Conservation (phyloP, 2,329 filamentous ascomycete genomes). For the Penicillium paneum region DNA sequence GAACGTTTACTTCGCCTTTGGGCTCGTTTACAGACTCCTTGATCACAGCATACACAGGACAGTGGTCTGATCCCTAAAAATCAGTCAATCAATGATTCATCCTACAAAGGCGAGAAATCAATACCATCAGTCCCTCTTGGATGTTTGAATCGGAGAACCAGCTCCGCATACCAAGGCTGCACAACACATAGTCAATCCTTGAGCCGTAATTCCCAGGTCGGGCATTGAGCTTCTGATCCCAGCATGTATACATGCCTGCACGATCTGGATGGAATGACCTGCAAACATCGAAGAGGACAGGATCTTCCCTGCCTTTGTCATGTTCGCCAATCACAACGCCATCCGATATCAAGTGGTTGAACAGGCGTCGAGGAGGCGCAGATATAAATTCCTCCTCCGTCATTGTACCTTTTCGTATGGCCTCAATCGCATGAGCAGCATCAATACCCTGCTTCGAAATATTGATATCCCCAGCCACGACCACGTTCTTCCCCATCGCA, state of each 20-base stretch:
- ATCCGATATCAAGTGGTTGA: slow-evolving; percentile 79
- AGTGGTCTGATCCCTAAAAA: slow-evolving; percentile 80
- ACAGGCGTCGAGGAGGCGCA: slow-evolving; percentile 67
- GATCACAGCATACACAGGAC: slow-evolving; percentile 79
- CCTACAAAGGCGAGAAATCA: slow-evolving; percentile 2
- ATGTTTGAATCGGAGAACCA: slow-evolving; percentile 84
- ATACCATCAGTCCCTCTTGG: slow-evolving; percentile 78
- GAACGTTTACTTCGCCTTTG: slow-evolving; percentile 52
- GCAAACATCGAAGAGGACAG: slow-evolving; percentile 79
- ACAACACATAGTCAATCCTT: slow-evolving; percentile 90
- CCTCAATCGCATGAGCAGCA: slow-evolving; percentile 69
- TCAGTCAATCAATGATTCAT: slow-evolving; percentile 15
- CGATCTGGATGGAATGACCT: slow-evolving; percentile 76
- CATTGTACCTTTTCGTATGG: slow-evolving; percentile 66
- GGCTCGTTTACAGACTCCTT: slow-evolving; percentile 59
- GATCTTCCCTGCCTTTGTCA: slow-evolving; percentile 66
- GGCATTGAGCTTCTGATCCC: slow-evolving; percentile 93
- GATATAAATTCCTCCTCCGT: slow-evolving; percentile 70
- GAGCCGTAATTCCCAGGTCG: slow-evolving; percentile 91
- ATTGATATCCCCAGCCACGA: slow-evolving; percentile 87
- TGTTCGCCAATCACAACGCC: slow-evolving; percentile 63
- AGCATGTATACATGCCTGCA: slow-evolving; percentile 92
- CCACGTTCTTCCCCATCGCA: slow-evolving; percentile 74
- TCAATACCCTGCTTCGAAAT: slow-evolving; percentile 69
- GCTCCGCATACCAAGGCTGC: slow-evolving; percentile 69